A percentile compares a stretch with the other conserved stretches of the same genome.
These are phyloP conservation scores for Rhizoclosmatium sp. DNA, from an alignment of 192 early-diverging fungal species.

Conservation along the genomic window DNA sequence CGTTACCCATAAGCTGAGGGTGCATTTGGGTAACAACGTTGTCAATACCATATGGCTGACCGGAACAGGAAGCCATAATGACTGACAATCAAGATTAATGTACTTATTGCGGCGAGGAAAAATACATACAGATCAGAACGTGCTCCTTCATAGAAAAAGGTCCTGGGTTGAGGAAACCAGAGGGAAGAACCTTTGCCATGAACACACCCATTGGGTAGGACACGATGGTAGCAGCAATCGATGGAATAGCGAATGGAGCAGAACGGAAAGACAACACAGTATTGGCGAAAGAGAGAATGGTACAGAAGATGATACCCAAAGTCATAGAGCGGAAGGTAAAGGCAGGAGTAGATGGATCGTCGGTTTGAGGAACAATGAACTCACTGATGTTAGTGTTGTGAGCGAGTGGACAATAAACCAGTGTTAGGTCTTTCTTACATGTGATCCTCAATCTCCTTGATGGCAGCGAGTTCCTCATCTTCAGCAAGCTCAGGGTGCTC, in stretches of 20 bases:
- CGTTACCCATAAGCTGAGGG: slow-evolving; percentile 29
- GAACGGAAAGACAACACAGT: slow-evolving; percentile 45
- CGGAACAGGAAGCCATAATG: slow-evolving; percentile 72
- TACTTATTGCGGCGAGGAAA: no score
- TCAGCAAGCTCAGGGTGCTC: background rate
- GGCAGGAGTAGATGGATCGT: slow-evolving; percentile 41
- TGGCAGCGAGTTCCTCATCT: background rate
- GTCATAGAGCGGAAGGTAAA: slow-evolving; percentile 34
- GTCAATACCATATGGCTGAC: slow-evolving; percentile 61
- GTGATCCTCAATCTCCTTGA: background rate
- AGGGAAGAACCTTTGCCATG: slow-evolving; percentile 58
- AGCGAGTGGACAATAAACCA: background rate
- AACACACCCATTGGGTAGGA: slow-evolving; percentile 70
- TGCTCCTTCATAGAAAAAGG: slow-evolving; percentile 89
- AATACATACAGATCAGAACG: slow-evolving; percentile 61
- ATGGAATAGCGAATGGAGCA: slow-evolving; percentile 54
- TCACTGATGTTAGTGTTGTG: slow-evolving; percentile 3
- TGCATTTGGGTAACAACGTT: slow-evolving; percentile 37
- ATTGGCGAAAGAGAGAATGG: slow-evolving; percentile 27
- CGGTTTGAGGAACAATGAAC: slow-evolving; percentile 31
- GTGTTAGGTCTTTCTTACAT: background rate
- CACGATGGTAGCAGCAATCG: slow-evolving; percentile 74
- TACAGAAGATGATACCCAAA: background rate
- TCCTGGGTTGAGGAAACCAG: slow-evolving; percentile 71
- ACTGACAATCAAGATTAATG: no score